Base-by-base conservation (phyloP, 306 rosid species). In the Quercus gilva region DNA sequence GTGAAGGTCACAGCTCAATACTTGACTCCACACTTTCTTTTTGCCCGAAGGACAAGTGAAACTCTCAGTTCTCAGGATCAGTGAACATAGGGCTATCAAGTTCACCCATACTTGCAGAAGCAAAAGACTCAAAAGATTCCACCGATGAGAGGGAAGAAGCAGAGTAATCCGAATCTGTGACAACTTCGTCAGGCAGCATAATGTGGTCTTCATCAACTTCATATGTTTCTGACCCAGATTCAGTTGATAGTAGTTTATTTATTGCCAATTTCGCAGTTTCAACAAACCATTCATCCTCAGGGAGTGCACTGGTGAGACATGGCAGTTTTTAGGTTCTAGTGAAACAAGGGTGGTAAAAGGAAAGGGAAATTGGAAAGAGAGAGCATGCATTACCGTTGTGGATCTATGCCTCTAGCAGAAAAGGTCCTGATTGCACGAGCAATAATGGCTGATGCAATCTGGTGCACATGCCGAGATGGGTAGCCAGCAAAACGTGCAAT, bases 241-340 rank as follows among this genome's bases (percentile, higher is more conserved):
- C 91, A 80, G 88, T 94, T 31, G 76, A 79, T 78, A 94, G 88
- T 25, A 95, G 88, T 80, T 81, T 95, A 90, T 73, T 87, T 85
- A 95, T 95, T 9, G 99, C 91, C 2, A 84, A 91, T 80, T 90
- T 93, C 5, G 99, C 99, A 60, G 97, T 88, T 85, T 91, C 98
- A 14, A 89, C 97, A 81, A 93, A 91, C 99, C 99, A 91, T 72
- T 95, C 99, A 70, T 95, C 99, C 89, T 88, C 97, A 37, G 92
- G 93, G 76, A 91, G 97, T 26, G 97, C 93, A 74, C 99, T 95
- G 45, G 45, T 75, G 71, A 80, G 76, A 79, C 59, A 81, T 12
- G 35, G 69, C 57, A 79, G 60, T 69, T 74, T 74, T 85, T 67
- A 84, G 78, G 58, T 76, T 51, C 63, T n/a, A 67, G 45, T 18